phyloP scores from a whole-genome alignment of 805 yeast genomes.

The Metschnikowia santaceciliae region DNA sequence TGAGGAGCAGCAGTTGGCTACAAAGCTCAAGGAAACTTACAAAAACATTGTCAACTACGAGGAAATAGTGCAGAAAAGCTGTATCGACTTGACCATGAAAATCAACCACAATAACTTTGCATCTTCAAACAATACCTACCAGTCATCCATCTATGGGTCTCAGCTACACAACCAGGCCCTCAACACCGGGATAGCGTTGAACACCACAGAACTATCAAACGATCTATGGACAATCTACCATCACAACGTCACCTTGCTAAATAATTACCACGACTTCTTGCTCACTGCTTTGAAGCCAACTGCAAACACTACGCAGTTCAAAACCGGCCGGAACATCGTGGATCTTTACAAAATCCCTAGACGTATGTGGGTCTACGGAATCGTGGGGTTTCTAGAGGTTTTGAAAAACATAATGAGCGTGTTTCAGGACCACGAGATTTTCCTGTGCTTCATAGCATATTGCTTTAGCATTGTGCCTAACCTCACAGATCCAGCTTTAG shows the following conservation, averaged over 20 bases:
- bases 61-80: slow-evolving; percentile 65
- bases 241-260: slow-evolving; percentile 59
- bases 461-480: slow-evolving; percentile 60
- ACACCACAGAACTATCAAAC: slow-evolving; percentile 48
- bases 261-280: slow-evolving; percentile 68
- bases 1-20: slow-evolving; percentile 63
- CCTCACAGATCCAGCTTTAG: slow-evolving; percentile 50
- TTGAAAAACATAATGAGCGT: slow-evolving; percentile 69
- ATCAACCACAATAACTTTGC: slow-evolving; percentile 32
- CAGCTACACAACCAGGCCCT: slow-evolving; percentile 12
- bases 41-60: slow-evolving; percentile 65
- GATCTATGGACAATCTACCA: slow-evolving; percentile 71
- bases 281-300: slow-evolving; percentile 66
- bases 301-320: slow-evolving; percentile 47
- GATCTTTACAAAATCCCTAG: slow-evolving; percentile 74
- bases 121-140: slow-evolving; percentile 31
- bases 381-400: slow-evolving; percentile 75
- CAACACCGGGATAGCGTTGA: slow-evolving; percentile 20
- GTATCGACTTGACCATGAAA: slow-evolving; percentile 54
- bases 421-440: slow-evolving; percentile 73
- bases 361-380: slow-evolving; percentile 82
- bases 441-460: slow-evolving; percentile 69
- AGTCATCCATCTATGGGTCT: slow-evolving; percentile 14
- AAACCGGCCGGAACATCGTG: slow-evolving; percentile 73
- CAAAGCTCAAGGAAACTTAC: slow-evolving; percentile 71